phyloP scores from a whole-genome alignment of 768 basidiomycete genomes.

The Psilocybe sp. region DNA sequence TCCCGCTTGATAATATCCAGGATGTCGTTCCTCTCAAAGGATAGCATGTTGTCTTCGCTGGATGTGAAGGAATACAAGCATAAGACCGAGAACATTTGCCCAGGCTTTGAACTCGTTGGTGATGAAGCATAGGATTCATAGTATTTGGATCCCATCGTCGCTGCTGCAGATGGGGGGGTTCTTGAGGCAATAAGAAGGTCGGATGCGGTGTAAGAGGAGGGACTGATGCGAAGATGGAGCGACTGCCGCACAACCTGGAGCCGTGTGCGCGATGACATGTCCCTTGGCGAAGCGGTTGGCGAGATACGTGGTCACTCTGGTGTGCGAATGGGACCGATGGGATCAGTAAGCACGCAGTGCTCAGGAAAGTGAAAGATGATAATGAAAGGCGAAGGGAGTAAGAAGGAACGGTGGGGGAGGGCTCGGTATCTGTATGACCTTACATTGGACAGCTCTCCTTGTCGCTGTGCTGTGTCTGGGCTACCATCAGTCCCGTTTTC shows the following conservation, averaged over 20 bases:
- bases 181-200: slow-evolving; percentile 27
- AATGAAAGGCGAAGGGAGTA: too few species aligned
- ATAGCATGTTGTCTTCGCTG: slow-evolving; percentile 56
- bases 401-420: too few species aligned
- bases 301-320: too few species aligned
- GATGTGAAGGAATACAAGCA: slow-evolving; percentile 70
- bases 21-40: slow-evolving; percentile 65
- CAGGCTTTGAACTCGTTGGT: too few species aligned
- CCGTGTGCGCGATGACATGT: slow-evolving; percentile 22
- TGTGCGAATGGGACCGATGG: too few species aligned
- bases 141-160: neutral
- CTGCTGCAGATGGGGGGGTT: slow-evolving; percentile 27
- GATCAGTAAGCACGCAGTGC: too few species aligned
- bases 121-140: neutral
- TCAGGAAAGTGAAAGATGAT: too few species aligned
- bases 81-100: slow-evolving; percentile 46
- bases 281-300: neutral
- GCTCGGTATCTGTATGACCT: too few species aligned
- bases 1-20: slow-evolving; percentile 67
- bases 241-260: slow-evolving; percentile 33
- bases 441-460: too few species aligned
- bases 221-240: slow-evolving; percentile 37
- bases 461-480: too few species aligned
- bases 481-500: too few species aligned
- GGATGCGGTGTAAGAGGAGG: slow-evolving; percentile 26